A percentile compares a stretch with the other conserved stretches of the same genome.
Conservation (phyloP, 2,329 filamentous ascomycete genomes). For the Talaromyces marneffei region DNA sequence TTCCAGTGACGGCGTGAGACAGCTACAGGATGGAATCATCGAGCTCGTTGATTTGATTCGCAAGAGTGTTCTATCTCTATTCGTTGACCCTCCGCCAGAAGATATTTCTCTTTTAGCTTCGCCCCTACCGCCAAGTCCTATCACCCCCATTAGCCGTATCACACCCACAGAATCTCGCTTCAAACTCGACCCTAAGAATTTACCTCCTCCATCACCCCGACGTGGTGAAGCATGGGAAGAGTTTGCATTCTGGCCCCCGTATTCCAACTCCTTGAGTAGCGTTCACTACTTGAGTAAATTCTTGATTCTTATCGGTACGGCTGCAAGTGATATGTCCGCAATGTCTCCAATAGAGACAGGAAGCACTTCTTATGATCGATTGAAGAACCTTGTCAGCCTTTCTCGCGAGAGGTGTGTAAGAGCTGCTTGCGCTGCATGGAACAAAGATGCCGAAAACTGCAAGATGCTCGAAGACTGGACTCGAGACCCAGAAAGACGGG, state of each 20-base stretch:
- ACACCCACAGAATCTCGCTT: constrained; percentile 66
- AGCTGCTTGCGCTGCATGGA: constrained; percentile 86
- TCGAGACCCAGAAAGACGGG: constrained; percentile 69
- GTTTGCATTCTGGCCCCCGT: constrained; percentile 92
- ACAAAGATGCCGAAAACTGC: constrained; percentile 84
- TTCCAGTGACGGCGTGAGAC: constrained; percentile 60
- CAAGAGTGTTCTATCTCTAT: constrained; percentile 73
- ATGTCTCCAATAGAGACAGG: constrained; percentile 60
- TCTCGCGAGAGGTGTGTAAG: constrained; percentile 80
- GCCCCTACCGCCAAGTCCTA: constrained; percentile 63
- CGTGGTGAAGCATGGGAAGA: constrained; percentile 86
- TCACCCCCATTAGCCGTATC: constrained; percentile 54
- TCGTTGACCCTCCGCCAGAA: constrained; percentile 80
- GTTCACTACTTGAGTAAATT: constrained; percentile 83
- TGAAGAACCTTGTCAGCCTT: constrained; percentile 68
- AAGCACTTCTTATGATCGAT: constrained; percentile 57
- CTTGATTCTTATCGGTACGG: constrained; percentile 75
- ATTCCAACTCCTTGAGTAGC: constrained; percentile 86
- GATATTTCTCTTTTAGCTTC: constrained; percentile 85
- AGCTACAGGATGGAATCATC: constrained; percentile 69
- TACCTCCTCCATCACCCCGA: constrained; percentile 70
- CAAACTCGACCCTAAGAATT: constrained; percentile 69
- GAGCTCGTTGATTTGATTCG: constrained; percentile 81
- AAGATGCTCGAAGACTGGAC: constrained; percentile 94
- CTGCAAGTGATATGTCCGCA: constrained; percentile 76